A percentile compares a stretch with the other conserved stretches of the same genome.
phyloP scores from a whole-genome alignment of 768 basidiomycete species.

The Baorangia bicolor region DNA sequence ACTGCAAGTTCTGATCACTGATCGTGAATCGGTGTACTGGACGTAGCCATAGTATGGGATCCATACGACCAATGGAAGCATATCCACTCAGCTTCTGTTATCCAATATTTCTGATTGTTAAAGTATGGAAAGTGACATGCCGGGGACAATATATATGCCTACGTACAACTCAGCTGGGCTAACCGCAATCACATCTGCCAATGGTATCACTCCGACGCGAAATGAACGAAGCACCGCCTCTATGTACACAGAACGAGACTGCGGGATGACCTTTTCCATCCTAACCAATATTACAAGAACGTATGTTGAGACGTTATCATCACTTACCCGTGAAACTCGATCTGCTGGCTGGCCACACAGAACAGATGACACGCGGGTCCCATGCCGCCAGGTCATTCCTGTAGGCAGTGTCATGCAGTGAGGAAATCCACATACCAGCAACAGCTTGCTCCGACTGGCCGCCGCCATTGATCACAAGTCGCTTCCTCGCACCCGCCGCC shows the following conservation, averaged over 20 bases:
- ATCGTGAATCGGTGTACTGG: constrained; percentile 15
- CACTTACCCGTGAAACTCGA: neutral
- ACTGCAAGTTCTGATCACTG: constrained; percentile 1
- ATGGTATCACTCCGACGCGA: neutral
- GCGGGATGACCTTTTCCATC: neutral
- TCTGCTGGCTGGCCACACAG: neutral
- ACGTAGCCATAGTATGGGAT: neutral
- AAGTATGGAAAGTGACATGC: constrained; percentile 2
- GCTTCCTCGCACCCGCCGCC: constrained; percentile 27
- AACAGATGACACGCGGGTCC: neutral
- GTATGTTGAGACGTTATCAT: neutral
- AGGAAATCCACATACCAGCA: constrained; percentile 5
- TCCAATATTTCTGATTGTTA: neutral
- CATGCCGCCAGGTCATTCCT: neutral
- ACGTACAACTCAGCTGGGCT: neutral
- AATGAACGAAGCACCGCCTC: too few species aligned
- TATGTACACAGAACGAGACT: too few species aligned
- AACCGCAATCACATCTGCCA: neutral
- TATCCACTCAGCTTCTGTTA: neutral
- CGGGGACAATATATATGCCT: neutral
- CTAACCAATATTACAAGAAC: neutral
- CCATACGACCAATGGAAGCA: constrained; percentile 5
- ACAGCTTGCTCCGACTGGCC: constrained; percentile 1
- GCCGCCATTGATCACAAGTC: neutral
- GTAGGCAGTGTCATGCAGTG: neutral